Evolutionary conservation across 352 stramenopile genomes (phyloP), one percentile per base, ranked within the genome.

Genomic region (Pythium oligandrum): DNA sequence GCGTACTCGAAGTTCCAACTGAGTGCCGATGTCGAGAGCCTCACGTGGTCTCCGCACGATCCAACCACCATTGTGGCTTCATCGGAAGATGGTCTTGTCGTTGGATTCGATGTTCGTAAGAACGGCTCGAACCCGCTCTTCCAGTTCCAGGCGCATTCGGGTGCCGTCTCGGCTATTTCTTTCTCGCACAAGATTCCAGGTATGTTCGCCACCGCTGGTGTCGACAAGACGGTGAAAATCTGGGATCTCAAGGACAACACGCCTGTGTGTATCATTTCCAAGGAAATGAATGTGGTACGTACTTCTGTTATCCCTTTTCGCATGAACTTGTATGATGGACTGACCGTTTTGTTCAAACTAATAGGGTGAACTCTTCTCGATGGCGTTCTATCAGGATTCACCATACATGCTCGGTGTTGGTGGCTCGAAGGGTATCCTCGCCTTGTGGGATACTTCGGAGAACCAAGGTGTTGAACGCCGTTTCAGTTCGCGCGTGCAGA

Each of bases 151-250:
- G 95, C 90, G 26, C 95, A 98, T 68, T 79, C 96, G 39, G 76
- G 84, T 43, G 78, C 84, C 12, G 88, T 90, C 44, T 95, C 88
- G 26, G 67, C 76, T 30, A 76, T 98, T 59, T 87, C 83, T 17
- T 95, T 97, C 59, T 94, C 75, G 49, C 59, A 72, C 51, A 83
- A 87, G 37, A 80, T 95, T 48, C 82, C 95, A 12, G 96, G 96
- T 44, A 85, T 99, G 70, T 75, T 99, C 47, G 90, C 95, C 30
- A 99, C 96, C 3, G 95, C 88, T 40, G 94, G 93, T 7, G 84
- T 97, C n/a, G 96, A 99, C 79, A 98, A 98, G 77, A 98, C 91
- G 6, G 96, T 99, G 46, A 97, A 97, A 61, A 74, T 99, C 43
- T 99, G 97, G 97, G 95, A 99, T 59, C 62, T 95, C 12, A 71